Evolutionary conservation across 1,139 yeast genomes (phyloP).

Genomic region (Hanseniaspora uvarum): DNA sequence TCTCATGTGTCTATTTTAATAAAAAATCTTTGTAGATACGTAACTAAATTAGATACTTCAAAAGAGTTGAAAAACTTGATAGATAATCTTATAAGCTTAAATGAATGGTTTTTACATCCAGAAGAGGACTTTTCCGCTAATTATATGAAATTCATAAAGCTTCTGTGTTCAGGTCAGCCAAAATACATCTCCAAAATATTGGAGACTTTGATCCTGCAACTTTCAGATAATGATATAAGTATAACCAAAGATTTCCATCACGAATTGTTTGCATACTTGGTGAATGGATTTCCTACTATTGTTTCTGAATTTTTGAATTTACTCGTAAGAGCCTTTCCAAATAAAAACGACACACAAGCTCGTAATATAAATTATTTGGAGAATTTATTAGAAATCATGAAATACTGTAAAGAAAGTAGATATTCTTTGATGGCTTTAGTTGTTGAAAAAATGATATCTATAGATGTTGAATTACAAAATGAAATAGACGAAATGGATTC

Average conservation of each 20-base stretch:
- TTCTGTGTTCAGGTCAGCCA: constrained; percentile 76
- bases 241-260: constrained; percentile 49
- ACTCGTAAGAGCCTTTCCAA: constrained; percentile 60
- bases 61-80: constrained; percentile 39
- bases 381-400: constrained; percentile 49
- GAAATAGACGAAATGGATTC: constrained; percentile 80
- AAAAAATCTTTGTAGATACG: constrained; percentile 41
- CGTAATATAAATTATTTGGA: constrained; percentile 53
- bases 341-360: constrained; percentile 52
- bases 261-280: constrained; percentile 49
- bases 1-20: constrained; percentile 32
- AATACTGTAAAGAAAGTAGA: constrained; percentile 66
- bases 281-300: constrained; percentile 72
- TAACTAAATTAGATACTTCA: constrained; percentile 41
- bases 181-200: constrained; percentile 84
- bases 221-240: constrained; percentile 31
- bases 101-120: constrained; percentile 48
- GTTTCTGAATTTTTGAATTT: constrained; percentile 52
- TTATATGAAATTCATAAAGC: constrained; percentile 61
- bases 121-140: constrained; percentile 35
- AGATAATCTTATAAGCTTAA: constrained; percentile 41
- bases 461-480: constrained; percentile 90
- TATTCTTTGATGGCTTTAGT: constrained; percentile 70
- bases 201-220: constrained; percentile 51
- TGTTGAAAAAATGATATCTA: constrained; percentile 67